Conservation (phyloP, 2,329 filamentous ascomycete genomes). For the Xylaria sp. region DNA sequence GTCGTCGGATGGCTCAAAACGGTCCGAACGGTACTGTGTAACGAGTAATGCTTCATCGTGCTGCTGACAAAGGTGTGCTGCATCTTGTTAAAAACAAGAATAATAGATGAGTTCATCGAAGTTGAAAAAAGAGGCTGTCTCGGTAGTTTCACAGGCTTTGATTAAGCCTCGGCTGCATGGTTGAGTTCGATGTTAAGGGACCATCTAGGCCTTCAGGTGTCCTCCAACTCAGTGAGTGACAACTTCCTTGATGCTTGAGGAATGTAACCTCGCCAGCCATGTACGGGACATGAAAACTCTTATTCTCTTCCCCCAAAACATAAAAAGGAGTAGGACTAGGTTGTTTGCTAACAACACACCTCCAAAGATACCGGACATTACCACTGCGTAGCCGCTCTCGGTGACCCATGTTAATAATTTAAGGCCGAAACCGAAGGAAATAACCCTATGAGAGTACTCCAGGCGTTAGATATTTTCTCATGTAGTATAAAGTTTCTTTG, state of each 20-base stretch:
- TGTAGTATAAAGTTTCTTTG: background rate
- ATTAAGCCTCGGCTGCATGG: conserved; percentile 24
- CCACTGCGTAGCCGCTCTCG: conserved; percentile 60
- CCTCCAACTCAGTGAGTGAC: conserved; percentile 41
- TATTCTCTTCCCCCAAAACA: conserved; percentile 64
- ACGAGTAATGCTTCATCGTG: background rate
- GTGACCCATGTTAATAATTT: conserved; percentile 64
- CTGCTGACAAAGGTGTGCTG: background rate
- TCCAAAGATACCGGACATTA: conserved; percentile 63
- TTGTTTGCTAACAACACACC: conserved; percentile 63
- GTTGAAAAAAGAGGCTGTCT: conserved; percentile 3
- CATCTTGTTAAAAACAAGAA: background rate
- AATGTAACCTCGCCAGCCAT: conserved; percentile 62
- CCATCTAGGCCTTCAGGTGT: conserved; percentile 2
- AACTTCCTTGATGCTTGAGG: conserved; percentile 44
- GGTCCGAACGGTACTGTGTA: conserved; percentile 1
- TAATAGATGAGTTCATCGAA: background rate
- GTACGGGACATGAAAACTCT: conserved; percentile 55
- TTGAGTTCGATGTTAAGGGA: background rate
- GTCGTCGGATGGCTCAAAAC: conserved; percentile 3
- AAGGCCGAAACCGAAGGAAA: conserved; percentile 64
- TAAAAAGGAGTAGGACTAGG: conserved; percentile 60
- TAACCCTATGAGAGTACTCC: conserved; percentile 49
- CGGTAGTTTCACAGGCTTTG: background rate
- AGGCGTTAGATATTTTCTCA: conserved; percentile 15